Base-by-base conservation (phyloP, 2,329 filamentous ascomycete species). In the Rhynchosporium graminicola region DNA sequence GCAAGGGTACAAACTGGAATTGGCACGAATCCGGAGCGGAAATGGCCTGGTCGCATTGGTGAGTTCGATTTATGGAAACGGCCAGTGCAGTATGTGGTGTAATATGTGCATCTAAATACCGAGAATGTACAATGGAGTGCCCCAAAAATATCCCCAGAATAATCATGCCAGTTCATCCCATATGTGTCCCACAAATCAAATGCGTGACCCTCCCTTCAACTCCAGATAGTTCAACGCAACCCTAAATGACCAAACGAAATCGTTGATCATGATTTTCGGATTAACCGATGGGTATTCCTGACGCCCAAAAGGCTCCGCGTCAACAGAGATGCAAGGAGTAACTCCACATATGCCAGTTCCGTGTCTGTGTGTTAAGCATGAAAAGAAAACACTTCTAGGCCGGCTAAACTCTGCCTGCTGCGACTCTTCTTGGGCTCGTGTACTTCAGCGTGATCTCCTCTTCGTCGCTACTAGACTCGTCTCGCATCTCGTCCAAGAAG, bases 381-480 rank as follows among this genome's bases (percentile, higher is more conserved):
- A 58, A 36, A 62, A 45, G 28, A n/a, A 15, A 28, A 45, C 20
- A 45, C 52, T 46, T 55, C 50, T 60, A 20, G 43, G 63, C 57
- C 28, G 31, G 26, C 38, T 67, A 72, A 15, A 65, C 64, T 56
- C 68, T 67, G 9, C 69, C 65, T 40, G 67, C 66, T 29, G 69
- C 57, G 38, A 69, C 36, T 57, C 64, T 67, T 59, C 69, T 64
- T 8, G 69, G 69, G 57, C 67, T 71, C 6, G 64, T 63, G 45
- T 69, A 71, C 42, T 68, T 69, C 43, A 74, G 20, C 5, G 69
- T 59, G 38, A 73, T 57, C n/a, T 73, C 70, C 15, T 74, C 73
- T 47, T 73, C 72, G 56, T 74, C 73, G 59, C 73, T 74, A 62
- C 72, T 74, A n/a, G 69, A 70, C 33, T 74, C 69, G 8, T 61